Evolutionary conservation across 1,139 yeast species (phyloP), one percentile per base, ranked within the genome.

Genomic region (Spencermartinsiella ligniputridi): DNA sequence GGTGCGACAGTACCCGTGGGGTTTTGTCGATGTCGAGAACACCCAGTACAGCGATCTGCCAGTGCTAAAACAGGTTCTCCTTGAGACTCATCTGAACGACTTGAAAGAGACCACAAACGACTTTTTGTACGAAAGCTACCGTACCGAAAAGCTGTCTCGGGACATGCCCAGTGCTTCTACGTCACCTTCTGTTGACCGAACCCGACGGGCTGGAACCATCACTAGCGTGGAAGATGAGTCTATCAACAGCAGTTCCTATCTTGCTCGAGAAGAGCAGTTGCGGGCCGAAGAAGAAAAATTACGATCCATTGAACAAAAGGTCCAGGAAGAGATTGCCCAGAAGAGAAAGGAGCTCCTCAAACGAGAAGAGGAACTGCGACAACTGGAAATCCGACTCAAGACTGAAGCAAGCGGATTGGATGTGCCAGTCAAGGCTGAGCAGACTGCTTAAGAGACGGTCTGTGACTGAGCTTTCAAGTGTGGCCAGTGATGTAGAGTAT

Each of bases 21-120:
- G 98, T 3, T 66, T 78, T 41, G 81, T 92, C 40, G 95, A 90
- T 62, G 86, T 92, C 42, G 87, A 86, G 58, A 92, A 92, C 63
- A 81, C 94, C 21, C 78, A 79, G 48, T 77, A 80, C 53, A 80
- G 90, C 46, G 98, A 92, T 63, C 87, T 92, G 62, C 74, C 81
- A 16, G 72, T 84, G 27, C 72, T 92, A 57, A 81, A 88, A 60
- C 83, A 88, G 48, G 87, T 92, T 3, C 68, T 92, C 38, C 75
- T 92, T 55, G 86, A 89, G 48, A 78, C 94, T n/a, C 97, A 90
- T 63, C 73, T 90, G 58, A 83, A 81, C 57, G 98, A 92, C 62
- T 78, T 92, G 68, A 90, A 90, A 69, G 97, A 92, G 61, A 81
- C 83, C 62, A 92, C 98, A 17, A 96, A 88, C 62, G 96, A 89